These are phyloP conservation scores for Botrytis pseudocinerea DNA, from an alignment of 2,329 filamentous ascomycete genomes.

Conservation along the genomic window DNA sequence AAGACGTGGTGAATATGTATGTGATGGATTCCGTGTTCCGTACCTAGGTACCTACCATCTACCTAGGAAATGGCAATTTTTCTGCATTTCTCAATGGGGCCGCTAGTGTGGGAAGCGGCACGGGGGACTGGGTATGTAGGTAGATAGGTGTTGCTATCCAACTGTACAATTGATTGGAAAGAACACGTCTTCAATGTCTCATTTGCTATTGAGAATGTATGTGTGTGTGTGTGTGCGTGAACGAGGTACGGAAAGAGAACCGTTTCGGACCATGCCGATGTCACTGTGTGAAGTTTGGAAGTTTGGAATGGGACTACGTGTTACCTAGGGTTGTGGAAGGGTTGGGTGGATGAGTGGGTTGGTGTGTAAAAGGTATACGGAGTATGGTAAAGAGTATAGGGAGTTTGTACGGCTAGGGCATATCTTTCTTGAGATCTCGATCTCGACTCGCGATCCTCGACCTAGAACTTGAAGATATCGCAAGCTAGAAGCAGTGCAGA, in stretches of 20 bases:
- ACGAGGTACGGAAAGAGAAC: not conserved
- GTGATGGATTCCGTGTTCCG: too few species aligned
- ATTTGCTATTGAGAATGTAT: not conserved
- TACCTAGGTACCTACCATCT: not conserved
- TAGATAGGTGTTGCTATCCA: not conserved
- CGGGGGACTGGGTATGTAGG: not conserved
- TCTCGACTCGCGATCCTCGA: not conserved
- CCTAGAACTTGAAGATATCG: not conserved
- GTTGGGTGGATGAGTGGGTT: not conserved
- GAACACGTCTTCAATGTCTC: conserved; percentile 11
- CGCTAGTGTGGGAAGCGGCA: not conserved
- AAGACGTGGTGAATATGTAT: conserved; percentile 2
- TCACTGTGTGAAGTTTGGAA: not conserved
- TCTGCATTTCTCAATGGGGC: not conserved
- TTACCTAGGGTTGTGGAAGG: not conserved
- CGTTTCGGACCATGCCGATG: not conserved
- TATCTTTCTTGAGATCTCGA: not conserved
- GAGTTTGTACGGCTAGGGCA: not conserved
- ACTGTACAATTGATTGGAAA: not conserved
- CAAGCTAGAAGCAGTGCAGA: not conserved
- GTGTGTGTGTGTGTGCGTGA: not conserved
- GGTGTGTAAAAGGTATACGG: not conserved
- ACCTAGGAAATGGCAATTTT: not conserved
- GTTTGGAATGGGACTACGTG: not conserved
- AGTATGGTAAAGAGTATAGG: too few species aligned